Base-by-base conservation (phyloP, 1,139 yeast species). In the Taiozyma onychis region DNA sequence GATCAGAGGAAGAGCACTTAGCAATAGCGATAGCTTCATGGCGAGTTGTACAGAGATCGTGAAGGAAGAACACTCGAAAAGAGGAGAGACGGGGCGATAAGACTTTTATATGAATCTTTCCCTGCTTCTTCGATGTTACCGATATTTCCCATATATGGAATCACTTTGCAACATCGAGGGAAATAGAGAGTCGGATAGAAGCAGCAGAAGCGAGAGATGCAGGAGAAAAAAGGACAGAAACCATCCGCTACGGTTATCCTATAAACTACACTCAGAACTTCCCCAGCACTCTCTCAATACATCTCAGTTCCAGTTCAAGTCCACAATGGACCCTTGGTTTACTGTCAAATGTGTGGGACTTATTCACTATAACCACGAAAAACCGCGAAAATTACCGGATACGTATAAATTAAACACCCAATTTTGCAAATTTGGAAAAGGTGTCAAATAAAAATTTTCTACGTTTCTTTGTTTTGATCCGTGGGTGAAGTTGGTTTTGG, bases 1-100 rank as follows among this genome's bases (percentile, higher is more conserved):
- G 9, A 51, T 58, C 18, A 60, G 48, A 6, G 55, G 50, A 27
- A 60, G 60, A 22, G 41, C 41, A 18, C 24, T 37, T 18, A 37
- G 41, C 6, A 37, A 13, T 37, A 37, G n/a, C 6, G 41, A 37
- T 37, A 37, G 24, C 41, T 37, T 37, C 41, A 37, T 37, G 24
- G 24, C 6, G 10, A 8, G 24, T 21, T 32, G 24, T 37, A 37
- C 24, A 37, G 24, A 35, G 34, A 30, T 9, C 6, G 26, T 5
- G 10, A 14, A n/a, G 35, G 18, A n/a, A 32, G 35, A n/a, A 18
- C 11, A 30, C 6, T 6, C n/a, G 18, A 32, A 9, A n/a, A n/a
- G 16, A 32, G 35, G 9, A 32, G 35, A 32, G 35, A 6, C 9
- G 35, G 35, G 35, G 18, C 16, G 35, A 32, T 32, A 37, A 37